Conservation (phyloP, 805 yeast species). For the Wickerhamomyces hampshirensis region DNA sequence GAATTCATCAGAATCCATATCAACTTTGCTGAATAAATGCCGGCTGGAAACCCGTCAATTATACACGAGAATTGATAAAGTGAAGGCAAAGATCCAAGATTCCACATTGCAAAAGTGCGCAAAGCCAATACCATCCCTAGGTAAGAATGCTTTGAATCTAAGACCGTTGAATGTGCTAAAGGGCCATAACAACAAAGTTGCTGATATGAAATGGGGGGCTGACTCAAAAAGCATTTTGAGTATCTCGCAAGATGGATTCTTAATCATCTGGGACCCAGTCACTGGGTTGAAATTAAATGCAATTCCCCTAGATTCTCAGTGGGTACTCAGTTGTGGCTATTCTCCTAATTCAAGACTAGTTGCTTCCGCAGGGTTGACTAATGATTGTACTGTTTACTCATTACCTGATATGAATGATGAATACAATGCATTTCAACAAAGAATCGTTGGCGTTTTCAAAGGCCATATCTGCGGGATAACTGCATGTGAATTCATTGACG, state of each 20-base stretch:
- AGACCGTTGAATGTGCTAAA: slow-evolving; percentile 33
- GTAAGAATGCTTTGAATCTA: slow-evolving; percentile 25
- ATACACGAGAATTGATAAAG: slow-evolving; percentile 44
- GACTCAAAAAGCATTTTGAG: slow-evolving; percentile 59
- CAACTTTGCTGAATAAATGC: slow-evolving; percentile 30
- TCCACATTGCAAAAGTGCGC: slow-evolving; percentile 39
- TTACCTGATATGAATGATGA: slow-evolving; percentile 24
- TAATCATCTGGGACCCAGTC: slow-evolving; percentile 77
- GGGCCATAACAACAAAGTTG: slow-evolving; percentile 68
- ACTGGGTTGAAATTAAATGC: slow-evolving; percentile 70
- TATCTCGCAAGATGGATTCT: slow-evolving; percentile 83
- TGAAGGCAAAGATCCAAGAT: slow-evolving; percentile 40
- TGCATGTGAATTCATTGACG: slow-evolving; percentile 61
- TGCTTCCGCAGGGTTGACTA: slow-evolving; percentile 82
- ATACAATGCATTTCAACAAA: slow-evolving; percentile 31
- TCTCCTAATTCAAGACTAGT: slow-evolving; percentile 61
- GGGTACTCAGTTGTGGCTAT: slow-evolving; percentile 73
- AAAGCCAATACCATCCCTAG: slow-evolving; percentile 12
- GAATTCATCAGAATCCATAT: slow-evolving; percentile 10
- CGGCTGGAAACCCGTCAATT: slow-evolving; percentile 42
- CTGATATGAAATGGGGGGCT: slow-evolving; percentile 62
- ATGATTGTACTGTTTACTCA: slow-evolving; percentile 67
- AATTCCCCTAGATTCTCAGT: slow-evolving; percentile 66
- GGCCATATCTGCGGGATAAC: slow-evolving; percentile 84
- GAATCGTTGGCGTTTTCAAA: slow-evolving; percentile 52